Conservation (phyloP, 2,329 filamentous ascomycete genomes). For the Harringtonia lauricola region DNA sequence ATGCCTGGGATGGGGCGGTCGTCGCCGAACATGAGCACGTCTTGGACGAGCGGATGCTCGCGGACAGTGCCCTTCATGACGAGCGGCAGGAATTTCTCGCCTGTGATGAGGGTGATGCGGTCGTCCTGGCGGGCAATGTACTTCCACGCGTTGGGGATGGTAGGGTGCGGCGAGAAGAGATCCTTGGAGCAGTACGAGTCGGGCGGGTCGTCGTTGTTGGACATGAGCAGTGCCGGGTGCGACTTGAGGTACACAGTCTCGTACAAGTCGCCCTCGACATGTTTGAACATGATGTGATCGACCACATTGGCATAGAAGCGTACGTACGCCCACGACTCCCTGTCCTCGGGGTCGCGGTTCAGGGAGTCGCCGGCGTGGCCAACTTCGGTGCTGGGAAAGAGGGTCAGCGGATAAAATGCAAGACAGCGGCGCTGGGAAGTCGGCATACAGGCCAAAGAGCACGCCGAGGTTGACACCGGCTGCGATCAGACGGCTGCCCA, state of each 20-base stretch:
- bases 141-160: conserved; percentile 24
- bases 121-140: conserved; percentile 26
- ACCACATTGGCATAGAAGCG: conserved; percentile 24
- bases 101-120: conserved; percentile 24
- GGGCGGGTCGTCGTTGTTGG: conserved; percentile 24
- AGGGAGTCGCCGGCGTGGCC: conserved; percentile 30
- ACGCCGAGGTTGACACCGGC: conserved; percentile 35
- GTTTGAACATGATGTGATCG: conserved; percentile 26
- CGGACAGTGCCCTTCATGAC: conserved; percentile 22
- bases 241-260: conserved; percentile 22
- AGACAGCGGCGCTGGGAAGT: not conserved
- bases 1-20: conserved; percentile 20
- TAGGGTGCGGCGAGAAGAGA: conserved; percentile 24
- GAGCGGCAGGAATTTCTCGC: conserved; percentile 27
- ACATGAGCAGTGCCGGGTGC: conserved; percentile 20
- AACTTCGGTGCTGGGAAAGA: conserved; percentile 21
- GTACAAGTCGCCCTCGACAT: conserved; percentile 22
- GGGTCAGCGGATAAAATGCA: too few relatives aligned
- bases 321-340: conserved; percentile 29
- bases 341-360: conserved; percentile 21
- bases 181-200: conserved; percentile 25
- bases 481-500: conserved; percentile 35
- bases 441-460: conserved; percentile 28
- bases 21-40: conserved; percentile 22
- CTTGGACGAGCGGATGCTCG: conserved; percentile 20